Conservation (phyloP, 768 basidiomycete genomes). For the Pholiota conissans region DNA sequence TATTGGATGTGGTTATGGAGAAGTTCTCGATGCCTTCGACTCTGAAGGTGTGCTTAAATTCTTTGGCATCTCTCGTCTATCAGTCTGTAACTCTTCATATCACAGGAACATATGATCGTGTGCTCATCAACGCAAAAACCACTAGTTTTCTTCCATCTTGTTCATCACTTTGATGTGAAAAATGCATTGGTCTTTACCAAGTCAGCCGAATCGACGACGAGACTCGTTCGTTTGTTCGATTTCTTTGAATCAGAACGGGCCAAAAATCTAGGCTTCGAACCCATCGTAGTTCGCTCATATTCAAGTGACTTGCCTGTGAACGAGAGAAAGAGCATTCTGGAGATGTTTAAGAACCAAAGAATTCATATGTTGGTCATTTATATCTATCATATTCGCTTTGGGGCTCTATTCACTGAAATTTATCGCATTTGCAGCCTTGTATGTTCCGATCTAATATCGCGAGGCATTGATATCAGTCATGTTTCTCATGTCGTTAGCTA, state of each 20-base stretch:
- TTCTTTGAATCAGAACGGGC: constrained; percentile 65
- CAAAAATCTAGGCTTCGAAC: constrained; percentile 16
- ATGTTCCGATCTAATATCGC: constrained; percentile 80
- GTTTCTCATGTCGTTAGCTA: constrained; percentile 95
- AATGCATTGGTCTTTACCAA: constrained; percentile 96
- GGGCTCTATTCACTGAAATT: neutral
- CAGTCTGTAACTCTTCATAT: constrained; percentile 1
- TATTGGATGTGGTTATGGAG: constrained; percentile 64
- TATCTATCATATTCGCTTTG: neutral
- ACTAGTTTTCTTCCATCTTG: constrained; percentile 83
- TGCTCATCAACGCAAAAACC: constrained; percentile 82
- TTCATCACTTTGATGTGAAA: constrained; percentile 57
- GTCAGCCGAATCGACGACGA: constrained; percentile 84
- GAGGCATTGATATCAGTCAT: constrained; percentile 83
- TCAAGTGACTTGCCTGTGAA: constrained; percentile 78
- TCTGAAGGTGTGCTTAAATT: constrained; percentile 53
- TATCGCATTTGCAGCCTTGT: constrained; percentile 58
- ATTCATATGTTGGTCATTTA: constrained; percentile 70
- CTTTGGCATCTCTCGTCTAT: neutral
- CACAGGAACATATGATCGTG: constrained; percentile 87
- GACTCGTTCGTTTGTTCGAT: constrained; percentile 79
- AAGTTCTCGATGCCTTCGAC: constrained; percentile 81
- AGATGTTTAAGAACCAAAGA: constrained; percentile 77
- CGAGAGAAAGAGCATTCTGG: constrained; percentile 77
- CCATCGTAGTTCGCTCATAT: constrained; percentile 65